A percentile compares a stretch with the other conserved stretches of the same genome.
Evolutionary conservation across 371 early-diverging fungal genomes (phyloP).

Genomic region (Lichtheimia ramosa): DNA sequence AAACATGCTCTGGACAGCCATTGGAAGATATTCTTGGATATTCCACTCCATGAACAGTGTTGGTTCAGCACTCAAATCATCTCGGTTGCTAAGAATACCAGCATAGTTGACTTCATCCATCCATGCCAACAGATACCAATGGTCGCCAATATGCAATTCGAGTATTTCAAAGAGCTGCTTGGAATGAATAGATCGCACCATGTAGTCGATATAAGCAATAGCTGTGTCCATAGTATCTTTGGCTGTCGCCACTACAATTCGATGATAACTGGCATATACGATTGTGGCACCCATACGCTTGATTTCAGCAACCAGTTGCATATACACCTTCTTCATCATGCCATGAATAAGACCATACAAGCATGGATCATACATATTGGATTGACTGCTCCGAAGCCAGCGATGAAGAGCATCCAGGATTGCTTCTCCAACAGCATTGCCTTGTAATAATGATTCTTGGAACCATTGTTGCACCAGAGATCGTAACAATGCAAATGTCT

Average conservation of each 20-base stretch:
- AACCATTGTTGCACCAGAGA: slow-evolving; percentile 78
- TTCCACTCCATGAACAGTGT: slow-evolving; percentile 83
- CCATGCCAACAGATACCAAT: slow-evolving; percentile 89
- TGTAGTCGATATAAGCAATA: slow-evolving; percentile 70
- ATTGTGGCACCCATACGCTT: slow-evolving; percentile 74
- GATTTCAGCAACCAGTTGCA: slow-evolving; percentile 81
- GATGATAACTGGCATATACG: slow-evolving; percentile 80
- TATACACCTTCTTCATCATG: slow-evolving; percentile 87
- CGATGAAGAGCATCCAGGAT: slow-evolving; percentile 85
- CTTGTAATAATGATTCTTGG: slow-evolving; percentile 39
- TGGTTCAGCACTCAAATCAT: background rate
- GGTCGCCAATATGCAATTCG: slow-evolving; percentile 60
- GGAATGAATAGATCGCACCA: slow-evolving; percentile 64
- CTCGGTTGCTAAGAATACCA: slow-evolving; percentile 49
- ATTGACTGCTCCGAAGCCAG: slow-evolving; percentile 79
- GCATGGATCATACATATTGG: slow-evolving; percentile 85
- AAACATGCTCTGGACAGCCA: slow-evolving; percentile 70
- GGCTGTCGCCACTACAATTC: slow-evolving; percentile 77
- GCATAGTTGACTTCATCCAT: slow-evolving; percentile 92
- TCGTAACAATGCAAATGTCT: slow-evolving; percentile 76
- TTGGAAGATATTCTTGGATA: slow-evolving; percentile 84
- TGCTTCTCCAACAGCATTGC: slow-evolving; percentile 63
- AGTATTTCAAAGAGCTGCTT: slow-evolving; percentile 77
- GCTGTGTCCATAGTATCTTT: slow-evolving; percentile 77
- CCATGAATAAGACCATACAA: slow-evolving; percentile 75